These are phyloP conservation scores for Geosmithia morbida DNA, from an alignment of 2,329 filamentous ascomycete species.

Conservation along the genomic window DNA sequence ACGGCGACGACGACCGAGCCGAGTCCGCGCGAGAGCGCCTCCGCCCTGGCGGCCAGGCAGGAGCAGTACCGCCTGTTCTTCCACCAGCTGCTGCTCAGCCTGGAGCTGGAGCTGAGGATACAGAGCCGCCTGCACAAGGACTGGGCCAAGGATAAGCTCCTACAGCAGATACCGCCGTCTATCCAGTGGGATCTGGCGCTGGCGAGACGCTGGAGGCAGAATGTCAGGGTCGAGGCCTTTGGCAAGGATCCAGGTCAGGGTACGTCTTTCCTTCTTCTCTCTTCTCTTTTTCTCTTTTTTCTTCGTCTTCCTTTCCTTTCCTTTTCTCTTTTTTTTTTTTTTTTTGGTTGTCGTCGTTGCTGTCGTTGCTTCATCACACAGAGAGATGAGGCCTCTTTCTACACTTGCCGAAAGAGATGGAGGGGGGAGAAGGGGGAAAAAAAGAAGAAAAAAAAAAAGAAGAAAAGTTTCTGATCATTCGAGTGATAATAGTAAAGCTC, in stretches of 20 bases:
- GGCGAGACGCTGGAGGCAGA: conserved; percentile 58
- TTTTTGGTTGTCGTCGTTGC: no score
- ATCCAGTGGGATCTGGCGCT: conserved; percentile 61
- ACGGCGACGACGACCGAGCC: no score
- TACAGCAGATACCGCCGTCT: conserved; percentile 50
- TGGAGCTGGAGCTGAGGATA: conserved; percentile 59
- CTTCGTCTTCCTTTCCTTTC: no score
- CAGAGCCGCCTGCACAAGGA: conserved; percentile 46
- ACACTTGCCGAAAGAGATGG: no score
- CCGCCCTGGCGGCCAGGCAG: conserved; percentile 6
- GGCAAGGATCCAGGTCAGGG: conserved; percentile 36
- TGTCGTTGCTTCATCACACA: no score
- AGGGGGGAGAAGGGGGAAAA: no score
- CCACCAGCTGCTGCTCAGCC: conserved; percentile 60
- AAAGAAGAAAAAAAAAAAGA: no score
- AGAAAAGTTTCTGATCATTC: background rate
- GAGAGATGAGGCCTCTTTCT: background rate
- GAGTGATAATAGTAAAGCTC: conserved; percentile 31
- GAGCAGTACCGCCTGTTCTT: conserved; percentile 53
- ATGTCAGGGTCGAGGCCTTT: conserved; percentile 50
- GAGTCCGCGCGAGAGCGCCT: no score
- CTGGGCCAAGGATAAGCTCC: conserved; percentile 48
- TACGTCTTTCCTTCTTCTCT: conserved; percentile 11
- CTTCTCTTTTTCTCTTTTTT: background rate
- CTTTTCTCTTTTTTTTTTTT: no score